Conservation (phyloP, 2,329 filamentous ascomycete genomes). For the Colletotrichum costaricense region DNA sequence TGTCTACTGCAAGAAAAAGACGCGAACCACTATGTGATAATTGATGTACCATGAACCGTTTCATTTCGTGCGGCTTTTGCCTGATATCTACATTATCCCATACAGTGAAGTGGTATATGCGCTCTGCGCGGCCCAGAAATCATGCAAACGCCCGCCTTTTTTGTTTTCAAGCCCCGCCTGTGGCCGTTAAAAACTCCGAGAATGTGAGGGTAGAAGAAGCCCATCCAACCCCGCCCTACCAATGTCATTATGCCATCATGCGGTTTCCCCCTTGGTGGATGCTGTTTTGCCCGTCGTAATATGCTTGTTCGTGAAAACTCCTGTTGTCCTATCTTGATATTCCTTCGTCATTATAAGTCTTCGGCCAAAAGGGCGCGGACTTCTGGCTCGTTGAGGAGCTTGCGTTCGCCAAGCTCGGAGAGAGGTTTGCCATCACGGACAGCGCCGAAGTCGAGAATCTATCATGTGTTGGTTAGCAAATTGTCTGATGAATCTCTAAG, state of each 20-base stretch:
- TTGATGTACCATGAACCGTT: neutral
- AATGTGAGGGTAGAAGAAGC: constrained; percentile 15
- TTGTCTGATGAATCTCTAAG: neutral
- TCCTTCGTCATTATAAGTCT: constrained; percentile 41
- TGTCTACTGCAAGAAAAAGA: neutral
- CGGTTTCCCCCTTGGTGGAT: constrained; percentile 19
- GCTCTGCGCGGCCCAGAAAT: constrained; percentile 16
- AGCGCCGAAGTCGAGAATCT: constrained; percentile 98
- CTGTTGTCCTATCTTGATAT: constrained; percentile 7
- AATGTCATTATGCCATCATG: constrained; percentile 28
- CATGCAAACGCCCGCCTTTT: constrained; percentile 22
- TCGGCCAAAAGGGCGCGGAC: constrained; percentile 63
- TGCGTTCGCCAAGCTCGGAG: constrained; percentile 82
- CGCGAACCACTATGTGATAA: neutral
- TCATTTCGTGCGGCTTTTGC: constrained; percentile 4
- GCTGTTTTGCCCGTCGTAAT: constrained; percentile 28
- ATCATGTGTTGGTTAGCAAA: neutral
- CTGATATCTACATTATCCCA: constrained; percentile 33
- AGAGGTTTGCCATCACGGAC: constrained; percentile 86
- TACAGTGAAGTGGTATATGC: constrained; percentile 33
- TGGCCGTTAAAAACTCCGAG: constrained; percentile 28
- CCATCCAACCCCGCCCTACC: constrained; percentile 20
- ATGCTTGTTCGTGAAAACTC: constrained; percentile 29
- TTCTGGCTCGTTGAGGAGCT: constrained; percentile 71
- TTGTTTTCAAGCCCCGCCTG: constrained; percentile 11